phyloP scores from a whole-genome alignment of 257 asterid genomes.

The Penstemon davidsonii region DNA sequence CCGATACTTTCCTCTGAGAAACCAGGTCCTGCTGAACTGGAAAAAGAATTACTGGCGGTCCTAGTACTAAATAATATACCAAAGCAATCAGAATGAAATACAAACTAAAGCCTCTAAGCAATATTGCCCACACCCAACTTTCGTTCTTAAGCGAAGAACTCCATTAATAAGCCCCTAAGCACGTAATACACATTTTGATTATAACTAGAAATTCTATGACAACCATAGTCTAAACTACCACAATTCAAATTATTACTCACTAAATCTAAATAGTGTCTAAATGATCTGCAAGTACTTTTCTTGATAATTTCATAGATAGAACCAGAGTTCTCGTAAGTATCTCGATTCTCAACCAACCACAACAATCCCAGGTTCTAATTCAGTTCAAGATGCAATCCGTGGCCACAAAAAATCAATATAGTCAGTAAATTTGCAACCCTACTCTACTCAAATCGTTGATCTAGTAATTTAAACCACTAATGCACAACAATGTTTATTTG shows the following conservation, averaged over 20 bases:
- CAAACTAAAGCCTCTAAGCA: conserved; percentile 13
- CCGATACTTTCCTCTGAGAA: conserved; percentile 37
- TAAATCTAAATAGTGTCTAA: conserved; percentile 4
- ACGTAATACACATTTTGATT: background rate
- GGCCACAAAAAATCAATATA: conserved; percentile 28
- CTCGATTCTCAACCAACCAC: conserved; percentile 18
- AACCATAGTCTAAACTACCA: background rate
- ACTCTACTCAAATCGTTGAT: conserved; percentile 17
- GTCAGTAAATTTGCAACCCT: conserved; percentile 10
- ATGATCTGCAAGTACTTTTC: background rate
- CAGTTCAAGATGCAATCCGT: conserved; percentile 15
- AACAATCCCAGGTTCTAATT: conserved; percentile 10
- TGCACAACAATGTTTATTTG: conserved; percentile 14
- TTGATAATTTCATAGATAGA: conserved; percentile 14
- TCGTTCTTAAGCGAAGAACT: background rate
- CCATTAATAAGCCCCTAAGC: background rate
- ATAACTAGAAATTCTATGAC: background rate
- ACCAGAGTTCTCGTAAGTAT: background rate
- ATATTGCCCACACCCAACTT: background rate
- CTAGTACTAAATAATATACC: background rate
- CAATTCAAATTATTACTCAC: conserved; percentile 2
- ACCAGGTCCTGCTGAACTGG: conserved; percentile 37
- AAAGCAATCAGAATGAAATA: background rate
- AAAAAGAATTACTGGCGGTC: conserved; percentile 5
- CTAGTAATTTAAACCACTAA: conserved; percentile 21